Evolutionary conservation across 176 grass and related monocot genomes (phyloP).

Genomic region (Secale cereale): DNA sequence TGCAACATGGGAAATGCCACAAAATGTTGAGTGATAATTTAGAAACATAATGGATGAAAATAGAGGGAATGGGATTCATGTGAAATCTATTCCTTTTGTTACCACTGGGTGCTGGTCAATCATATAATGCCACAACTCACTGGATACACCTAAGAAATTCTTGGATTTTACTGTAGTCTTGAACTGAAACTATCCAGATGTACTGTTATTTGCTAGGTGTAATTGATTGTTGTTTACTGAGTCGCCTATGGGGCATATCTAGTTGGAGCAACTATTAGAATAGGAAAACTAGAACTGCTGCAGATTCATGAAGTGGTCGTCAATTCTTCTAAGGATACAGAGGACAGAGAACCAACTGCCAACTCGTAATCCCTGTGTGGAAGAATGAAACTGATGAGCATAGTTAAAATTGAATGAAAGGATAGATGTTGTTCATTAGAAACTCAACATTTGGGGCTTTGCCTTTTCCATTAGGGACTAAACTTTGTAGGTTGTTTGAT

Average conservation of each 20-base stretch:
- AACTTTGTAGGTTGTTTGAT: background rate
- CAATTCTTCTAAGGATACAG: background rate
- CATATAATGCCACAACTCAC: background rate
- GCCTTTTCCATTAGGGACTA: background rate
- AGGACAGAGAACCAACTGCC: background rate
- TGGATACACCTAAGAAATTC: background rate
- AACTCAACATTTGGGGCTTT: background rate
- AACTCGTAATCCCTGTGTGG: background rate
- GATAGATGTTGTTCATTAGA: background rate
- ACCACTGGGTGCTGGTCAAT: background rate
- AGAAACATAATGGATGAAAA: background rate
- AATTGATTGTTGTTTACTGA: background rate
- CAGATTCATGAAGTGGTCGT: background rate
- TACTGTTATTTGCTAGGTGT: background rate
- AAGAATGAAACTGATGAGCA: background rate
- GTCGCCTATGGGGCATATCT: background rate
- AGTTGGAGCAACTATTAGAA: background rate
- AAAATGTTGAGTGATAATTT: background rate
- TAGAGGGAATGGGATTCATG: background rate
- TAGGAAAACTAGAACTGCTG: background rate
- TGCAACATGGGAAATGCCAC: background rate
- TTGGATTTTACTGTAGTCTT: background rate
- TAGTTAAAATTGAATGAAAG: background rate
- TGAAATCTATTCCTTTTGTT: background rate
- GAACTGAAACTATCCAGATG: background rate